A percentile compares a stretch with the other conserved stretches of the same genome.
These are phyloP conservation scores for Monosporascus sp. DNA, from an alignment of 2,329 filamentous ascomycete species.

Conservation along the genomic window DNA sequence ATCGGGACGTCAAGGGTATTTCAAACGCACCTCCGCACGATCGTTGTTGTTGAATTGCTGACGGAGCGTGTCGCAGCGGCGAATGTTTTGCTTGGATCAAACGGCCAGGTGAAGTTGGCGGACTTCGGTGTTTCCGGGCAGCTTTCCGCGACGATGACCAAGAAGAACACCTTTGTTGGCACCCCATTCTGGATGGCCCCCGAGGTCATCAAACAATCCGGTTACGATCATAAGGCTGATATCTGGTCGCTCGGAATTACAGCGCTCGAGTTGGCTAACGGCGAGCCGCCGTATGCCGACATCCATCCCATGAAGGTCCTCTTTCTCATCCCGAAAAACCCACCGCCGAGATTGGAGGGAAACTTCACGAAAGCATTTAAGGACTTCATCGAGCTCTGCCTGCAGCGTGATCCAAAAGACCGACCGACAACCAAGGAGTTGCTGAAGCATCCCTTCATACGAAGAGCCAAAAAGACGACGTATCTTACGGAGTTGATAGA, in stretches of 20 bases:
- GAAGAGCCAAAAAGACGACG: constrained; percentile 89
- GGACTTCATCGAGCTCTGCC: constrained; percentile 76
- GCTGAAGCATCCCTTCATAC: constrained; percentile 84
- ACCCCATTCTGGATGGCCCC: constrained; percentile 99
- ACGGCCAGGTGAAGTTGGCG: constrained; percentile 92
- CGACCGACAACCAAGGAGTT: constrained; percentile 82
- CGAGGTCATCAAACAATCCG: constrained; percentile 97
- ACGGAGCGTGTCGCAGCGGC: constrained; percentile 56
- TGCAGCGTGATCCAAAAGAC: constrained; percentile 85
- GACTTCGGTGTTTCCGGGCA: constrained; percentile 98
- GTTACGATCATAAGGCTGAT: constrained; percentile 96
- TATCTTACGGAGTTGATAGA: constrained; percentile 96
- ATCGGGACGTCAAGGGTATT: constrained; percentile 89
- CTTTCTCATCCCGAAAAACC: constrained; percentile 93
- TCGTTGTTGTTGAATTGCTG: constrained; percentile 8
- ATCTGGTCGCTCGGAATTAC: constrained; percentile 98
- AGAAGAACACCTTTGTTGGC: constrained; percentile 98
- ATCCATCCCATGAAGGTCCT: constrained; percentile 99
- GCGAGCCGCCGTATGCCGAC: constrained; percentile 90
- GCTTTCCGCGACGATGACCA: constrained; percentile 95
- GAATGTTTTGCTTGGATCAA: constrained; percentile 83
- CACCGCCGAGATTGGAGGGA: constrained; percentile 74
- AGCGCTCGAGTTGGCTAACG: constrained; percentile 83
- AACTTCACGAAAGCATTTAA: constrained; percentile 81
- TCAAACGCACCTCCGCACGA: neutral